Percentiles rank a stretch among this genome's conserved stretches.
Conservation (phyloP, 2,329 filamentous ascomycete genomes). For the Claviceps capensis region DNA sequence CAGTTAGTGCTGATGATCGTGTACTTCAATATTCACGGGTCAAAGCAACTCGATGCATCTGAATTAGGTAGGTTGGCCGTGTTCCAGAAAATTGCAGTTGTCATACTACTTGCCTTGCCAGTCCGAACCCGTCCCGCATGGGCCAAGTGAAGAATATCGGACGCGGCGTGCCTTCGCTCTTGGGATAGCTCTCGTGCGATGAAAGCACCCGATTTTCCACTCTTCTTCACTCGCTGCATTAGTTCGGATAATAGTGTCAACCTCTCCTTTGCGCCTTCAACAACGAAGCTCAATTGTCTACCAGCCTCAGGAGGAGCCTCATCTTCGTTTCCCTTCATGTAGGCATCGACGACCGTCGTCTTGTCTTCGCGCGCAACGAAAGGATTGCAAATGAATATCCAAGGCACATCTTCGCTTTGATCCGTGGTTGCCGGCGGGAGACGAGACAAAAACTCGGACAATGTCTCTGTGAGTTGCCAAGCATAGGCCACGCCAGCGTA, state of each 20-base stretch:
- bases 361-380: constrained; percentile 27
- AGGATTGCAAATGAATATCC: constrained; percentile 64
- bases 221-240: constrained; percentile 30
- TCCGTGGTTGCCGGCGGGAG: constrained; percentile 53
- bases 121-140: constrained; percentile 40
- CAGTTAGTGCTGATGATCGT: neutral
- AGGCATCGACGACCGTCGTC: constrained; percentile 19
- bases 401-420: constrained; percentile 32
- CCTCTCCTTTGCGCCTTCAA: constrained; percentile 36
- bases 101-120: constrained; percentile 44
- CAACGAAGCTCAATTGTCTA: constrained; percentile 33
- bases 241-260: constrained; percentile 33
- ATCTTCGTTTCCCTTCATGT: constrained; percentile 31
- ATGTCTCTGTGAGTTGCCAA: constrained; percentile 50
- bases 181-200: constrained; percentile 34
- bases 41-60: neutral
- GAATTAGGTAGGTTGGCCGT: neutral
- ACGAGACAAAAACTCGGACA: constrained; percentile 51
- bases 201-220: constrained; percentile 18
- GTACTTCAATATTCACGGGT: neutral
- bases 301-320: constrained; percentile 33
- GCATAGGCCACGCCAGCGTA: constrained; percentile 40
- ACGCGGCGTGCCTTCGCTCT: constrained; percentile 33
- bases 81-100: neutral
- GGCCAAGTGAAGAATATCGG: constrained; percentile 48